Conservation (phyloP, 2,329 filamentous ascomycete genomes). For the Clarireedia sp. region DNA sequence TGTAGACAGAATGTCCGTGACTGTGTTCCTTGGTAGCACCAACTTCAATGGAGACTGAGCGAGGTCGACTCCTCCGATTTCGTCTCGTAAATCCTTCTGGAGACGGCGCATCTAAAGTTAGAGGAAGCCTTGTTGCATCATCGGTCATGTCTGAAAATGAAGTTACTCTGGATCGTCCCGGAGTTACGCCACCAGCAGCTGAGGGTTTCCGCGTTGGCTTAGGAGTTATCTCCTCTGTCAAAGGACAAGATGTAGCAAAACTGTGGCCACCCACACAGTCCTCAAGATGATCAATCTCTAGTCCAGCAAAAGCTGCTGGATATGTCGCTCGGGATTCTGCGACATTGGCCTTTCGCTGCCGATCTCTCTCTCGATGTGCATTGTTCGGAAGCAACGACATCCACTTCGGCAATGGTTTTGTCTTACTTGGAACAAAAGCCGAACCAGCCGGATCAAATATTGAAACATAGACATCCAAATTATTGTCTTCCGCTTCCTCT, state of each 20-base stretch:
- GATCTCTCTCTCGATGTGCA: constrained; percentile 13
- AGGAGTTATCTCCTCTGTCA: not conserved
- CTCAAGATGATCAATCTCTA: constrained; percentile 3
- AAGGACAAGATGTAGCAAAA: not conserved
- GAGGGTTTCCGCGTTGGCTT: not conserved
- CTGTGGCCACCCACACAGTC: not conserved
- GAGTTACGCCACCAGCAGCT: not conserved
- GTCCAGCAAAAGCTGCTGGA: constrained; percentile 3
- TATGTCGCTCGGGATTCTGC: not conserved
- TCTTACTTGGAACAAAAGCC: constrained; percentile 40
- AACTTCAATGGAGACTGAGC: constrained; percentile 6
- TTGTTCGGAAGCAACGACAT: constrained; percentile 27
- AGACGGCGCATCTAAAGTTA: not conserved
- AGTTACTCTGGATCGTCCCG: not conserved
- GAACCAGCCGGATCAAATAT: constrained; percentile 41
- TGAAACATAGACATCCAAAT: constrained; percentile 39
- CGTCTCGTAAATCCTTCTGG: not conserved
- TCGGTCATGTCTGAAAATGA: not conserved
- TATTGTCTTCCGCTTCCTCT: not conserved
- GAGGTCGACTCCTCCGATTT: not conserved
- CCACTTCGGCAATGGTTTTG: constrained; percentile 43
- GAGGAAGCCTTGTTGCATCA: not conserved
- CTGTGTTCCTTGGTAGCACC: not conserved
- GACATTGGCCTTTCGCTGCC: not conserved
- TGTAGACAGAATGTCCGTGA: not conserved